A percentile compares a stretch with the other conserved stretches of the same genome.
Evolutionary conservation across 2,329 filamentous ascomycete genomes (phyloP).

Genomic region (Pseudogymnoascus sp.): DNA sequence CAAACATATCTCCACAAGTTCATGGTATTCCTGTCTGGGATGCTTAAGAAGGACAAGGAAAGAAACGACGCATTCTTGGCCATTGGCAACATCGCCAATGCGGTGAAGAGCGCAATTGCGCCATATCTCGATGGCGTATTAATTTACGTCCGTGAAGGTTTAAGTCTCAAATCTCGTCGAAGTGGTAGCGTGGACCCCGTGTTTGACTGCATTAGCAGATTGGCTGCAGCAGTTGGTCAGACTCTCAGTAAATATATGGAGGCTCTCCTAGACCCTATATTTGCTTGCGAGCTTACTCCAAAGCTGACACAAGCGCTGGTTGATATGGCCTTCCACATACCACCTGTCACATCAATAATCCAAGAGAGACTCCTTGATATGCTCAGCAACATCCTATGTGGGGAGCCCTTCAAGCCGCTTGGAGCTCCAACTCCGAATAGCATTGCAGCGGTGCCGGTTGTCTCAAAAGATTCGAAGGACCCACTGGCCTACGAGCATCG

Average conservation of each 20-base stretch:
- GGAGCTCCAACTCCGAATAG: slow-evolving; percentile 79
- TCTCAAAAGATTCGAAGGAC: slow-evolving; percentile 80
- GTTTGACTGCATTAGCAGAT: slow-evolving; percentile 94
- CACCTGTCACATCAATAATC: slow-evolving; percentile 83
- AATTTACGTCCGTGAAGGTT: slow-evolving; percentile 83
- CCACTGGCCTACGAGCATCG: slow-evolving; percentile 69
- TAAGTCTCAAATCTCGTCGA: slow-evolving; percentile 63
- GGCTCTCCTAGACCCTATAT: slow-evolving; percentile 87
- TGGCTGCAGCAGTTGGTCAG: slow-evolving; percentile 90
- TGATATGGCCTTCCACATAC: slow-evolving; percentile 98
- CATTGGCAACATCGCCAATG: slow-evolving; percentile 92
- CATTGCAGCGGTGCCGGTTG: slow-evolving; percentile 71
- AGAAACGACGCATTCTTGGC: slow-evolving; percentile 89
- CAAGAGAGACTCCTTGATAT: slow-evolving; percentile 92
- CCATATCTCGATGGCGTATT: slow-evolving; percentile 92
- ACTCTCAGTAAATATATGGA: slow-evolving; percentile 98
- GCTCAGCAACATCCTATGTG: slow-evolving; percentile 86
- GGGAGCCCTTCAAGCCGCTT: slow-evolving; percentile 82
- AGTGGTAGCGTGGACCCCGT: slow-evolving; percentile 58
- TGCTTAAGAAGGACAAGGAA: slow-evolving; percentile 92
- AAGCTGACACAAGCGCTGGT: slow-evolving; percentile 92
- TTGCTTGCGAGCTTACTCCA: slow-evolving; percentile 88
- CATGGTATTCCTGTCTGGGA: slow-evolving; percentile 90
- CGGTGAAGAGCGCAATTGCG: slow-evolving; percentile 88
- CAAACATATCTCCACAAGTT: slow-evolving; percentile 84